phyloP scores from a whole-genome alignment of 352 stramenopile genomes.

The Pythium pyrilobum region DNA sequence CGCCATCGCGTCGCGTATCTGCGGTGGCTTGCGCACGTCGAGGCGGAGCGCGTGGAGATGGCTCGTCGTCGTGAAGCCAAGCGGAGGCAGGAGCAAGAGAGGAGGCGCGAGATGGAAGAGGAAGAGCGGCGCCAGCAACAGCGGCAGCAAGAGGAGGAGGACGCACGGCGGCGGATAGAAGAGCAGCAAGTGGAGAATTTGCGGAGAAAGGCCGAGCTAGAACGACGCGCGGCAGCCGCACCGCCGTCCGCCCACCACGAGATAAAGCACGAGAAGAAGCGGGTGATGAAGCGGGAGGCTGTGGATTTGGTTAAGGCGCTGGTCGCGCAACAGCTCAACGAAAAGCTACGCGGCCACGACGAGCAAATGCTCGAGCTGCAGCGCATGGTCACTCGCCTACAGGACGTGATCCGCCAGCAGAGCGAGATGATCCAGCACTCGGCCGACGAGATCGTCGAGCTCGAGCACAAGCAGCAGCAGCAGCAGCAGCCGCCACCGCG shows the following conservation, averaged over 20 bases:
- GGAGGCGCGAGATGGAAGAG: not conserved
- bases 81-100: not conserved
- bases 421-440: constrained; percentile 15
- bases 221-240: not conserved
- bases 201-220: not conserved
- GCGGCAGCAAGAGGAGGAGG: not conserved
- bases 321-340: constrained; percentile 17
- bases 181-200: not conserved
- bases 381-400: constrained; percentile 11
- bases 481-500: not conserved
- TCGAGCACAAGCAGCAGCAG: constrained; percentile 7
- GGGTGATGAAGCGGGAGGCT: constrained; percentile 26
- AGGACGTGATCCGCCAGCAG: constrained; percentile 21
- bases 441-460: constrained; percentile 11
- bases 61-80: not conserved
- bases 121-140: not conserved
- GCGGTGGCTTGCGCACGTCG: constrained; percentile 15
- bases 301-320: constrained; percentile 20
- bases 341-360: constrained; percentile 20
- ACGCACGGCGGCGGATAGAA: not conserved
- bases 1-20: constrained; percentile 6
- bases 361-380: constrained; percentile 20
- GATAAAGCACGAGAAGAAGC: constrained; percentile 16
- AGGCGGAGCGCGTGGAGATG: constrained; percentile 8
- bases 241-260: not conserved